Percentiles rank a stretch among this genome's conserved stretches.
These are phyloP conservation scores for Mycosphaerella sp. DNA, from an alignment of 2,329 filamentous ascomycete species.

Conservation along the genomic window DNA sequence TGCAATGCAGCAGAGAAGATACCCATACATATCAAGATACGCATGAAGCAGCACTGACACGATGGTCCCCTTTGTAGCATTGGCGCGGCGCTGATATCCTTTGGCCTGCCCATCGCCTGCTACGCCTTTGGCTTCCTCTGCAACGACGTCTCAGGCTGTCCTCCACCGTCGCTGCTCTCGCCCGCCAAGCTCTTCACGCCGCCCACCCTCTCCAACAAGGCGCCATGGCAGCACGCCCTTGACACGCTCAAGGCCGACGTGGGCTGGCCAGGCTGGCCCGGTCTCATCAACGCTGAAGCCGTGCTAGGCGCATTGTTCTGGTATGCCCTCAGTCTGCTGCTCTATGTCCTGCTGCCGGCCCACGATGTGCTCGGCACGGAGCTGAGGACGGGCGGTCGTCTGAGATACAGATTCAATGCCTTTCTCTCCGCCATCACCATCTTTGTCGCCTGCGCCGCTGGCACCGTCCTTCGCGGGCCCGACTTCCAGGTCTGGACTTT, in stretches of 20 bases:
- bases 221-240: constrained; percentile 44
- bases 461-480: constrained; percentile 69
- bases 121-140: constrained; percentile 79
- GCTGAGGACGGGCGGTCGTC: constrained; percentile 62
- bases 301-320: constrained; percentile 68
- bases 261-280: constrained; percentile 73
- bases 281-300: constrained; percentile 63
- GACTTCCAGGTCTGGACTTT: constrained; percentile 87
- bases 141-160: constrained; percentile 90
- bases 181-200: constrained; percentile 56
- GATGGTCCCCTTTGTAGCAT: constrained; percentile 47
- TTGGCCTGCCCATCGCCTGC: constrained; percentile 71
- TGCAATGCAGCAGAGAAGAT: too few relatives aligned
- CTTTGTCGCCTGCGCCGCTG: constrained; percentile 63
- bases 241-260: constrained; percentile 70
- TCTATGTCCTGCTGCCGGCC: constrained; percentile 73
- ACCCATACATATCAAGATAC: too few relatives aligned
- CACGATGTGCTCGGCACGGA: constrained; percentile 63
- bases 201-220: constrained; percentile 27
- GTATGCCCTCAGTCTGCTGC: constrained; percentile 66
- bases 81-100: constrained; percentile 70
- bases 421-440: constrained; percentile 70
- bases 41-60: background rate
- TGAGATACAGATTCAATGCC: constrained; percentile 73
- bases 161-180: constrained; percentile 70